Evolutionary conservation across 73 alveolate genomes (phyloP), one percentile per base, ranked within the genome.

Genomic region (Blepharisma japonicum): DNA sequence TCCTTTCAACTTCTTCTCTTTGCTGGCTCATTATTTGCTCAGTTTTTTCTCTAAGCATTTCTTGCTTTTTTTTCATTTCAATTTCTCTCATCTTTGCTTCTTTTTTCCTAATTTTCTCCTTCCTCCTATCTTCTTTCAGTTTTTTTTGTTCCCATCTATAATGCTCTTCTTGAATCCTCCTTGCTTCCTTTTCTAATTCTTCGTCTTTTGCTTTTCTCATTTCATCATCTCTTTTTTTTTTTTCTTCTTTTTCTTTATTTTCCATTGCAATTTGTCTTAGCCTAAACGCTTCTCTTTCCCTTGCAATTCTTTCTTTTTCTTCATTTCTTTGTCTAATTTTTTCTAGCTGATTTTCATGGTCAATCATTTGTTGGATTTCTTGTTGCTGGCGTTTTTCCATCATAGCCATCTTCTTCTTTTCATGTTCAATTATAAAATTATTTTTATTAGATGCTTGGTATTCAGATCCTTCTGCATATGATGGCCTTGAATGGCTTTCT

Each of bases 21-120:
- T 53, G 23, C 3, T 53, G 32, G 3, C 68, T 14, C 23, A 53
- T n/a, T n/a, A 53, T 53, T n/a, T 53, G 18, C 3, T 53, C 68
- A 14, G 68, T 53, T 53, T 53, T n/a, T 53, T 53, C 32, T 20
- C 23, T 53, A 53, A 53, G 23, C 68, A n/a, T 14, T 53, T 53
- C 68, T 4, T 53, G 68, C 3, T 53, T 53, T 53, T 53, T 53
- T 53, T 3, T n/a, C 18, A n/a, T 53, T 53, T 53, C 68, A 2
- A 53, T n/a, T 14, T 53, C 68, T 53, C 68, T 53, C 68, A 53
- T 53, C 23, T 53, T 53, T n/a, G 68, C 68, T 53, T 53, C 68
- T 53, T 53, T 53, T 53, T 20, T 53, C 23, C 68, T 53, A 14
- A 14, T 53, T 53, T 20, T 53, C 3, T 53, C 68, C 3, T 53